A percentile compares a stretch with the other conserved stretches of the same genome.
phyloP scores from a whole-genome alignment of 768 basidiomycete genomes.

The Erythrobasidium yunnanense region DNA sequence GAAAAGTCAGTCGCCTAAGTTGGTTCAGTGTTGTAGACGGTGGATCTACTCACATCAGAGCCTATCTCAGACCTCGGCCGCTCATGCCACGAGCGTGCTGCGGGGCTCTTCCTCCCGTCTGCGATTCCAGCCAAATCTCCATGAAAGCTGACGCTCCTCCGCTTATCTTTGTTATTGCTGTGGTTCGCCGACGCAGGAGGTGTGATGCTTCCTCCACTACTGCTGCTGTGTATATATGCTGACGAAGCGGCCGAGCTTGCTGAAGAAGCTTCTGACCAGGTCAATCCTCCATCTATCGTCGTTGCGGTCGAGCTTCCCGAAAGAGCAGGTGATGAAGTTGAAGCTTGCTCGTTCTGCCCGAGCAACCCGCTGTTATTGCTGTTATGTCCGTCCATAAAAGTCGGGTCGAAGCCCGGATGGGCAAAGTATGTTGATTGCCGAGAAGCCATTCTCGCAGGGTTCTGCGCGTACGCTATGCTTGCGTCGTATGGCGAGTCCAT shows the following conservation, averaged over 20 bases:
- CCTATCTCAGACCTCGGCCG: background rate
- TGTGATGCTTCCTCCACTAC: background rate
- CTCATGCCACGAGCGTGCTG: background rate
- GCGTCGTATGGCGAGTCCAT: slow-evolving; percentile 26
- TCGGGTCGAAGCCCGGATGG: background rate
- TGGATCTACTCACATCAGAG: background rate
- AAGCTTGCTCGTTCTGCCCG: background rate
- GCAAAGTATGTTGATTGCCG: slow-evolving; percentile 23
- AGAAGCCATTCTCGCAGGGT: slow-evolving; percentile 1
- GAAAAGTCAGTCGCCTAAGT: background rate
- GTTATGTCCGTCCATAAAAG: background rate
- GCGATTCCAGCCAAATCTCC: background rate
- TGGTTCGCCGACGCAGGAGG: background rate
- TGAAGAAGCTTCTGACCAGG: background rate
- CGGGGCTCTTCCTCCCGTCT: background rate
- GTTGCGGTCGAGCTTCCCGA: background rate
- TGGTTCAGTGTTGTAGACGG: background rate
- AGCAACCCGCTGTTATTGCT: background rate
- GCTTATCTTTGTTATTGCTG: background rate
- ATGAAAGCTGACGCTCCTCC: slow-evolving; percentile 22
- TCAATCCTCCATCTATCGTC: background rate
- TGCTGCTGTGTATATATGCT: background rate
- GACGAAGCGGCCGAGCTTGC: background rate
- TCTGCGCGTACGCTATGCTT: background rate
- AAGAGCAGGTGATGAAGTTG: background rate